Evolutionary conservation across 495 filamentous ascomycete genomes (phyloP).

Genomic region (Penicillium samsonianum): DNA sequence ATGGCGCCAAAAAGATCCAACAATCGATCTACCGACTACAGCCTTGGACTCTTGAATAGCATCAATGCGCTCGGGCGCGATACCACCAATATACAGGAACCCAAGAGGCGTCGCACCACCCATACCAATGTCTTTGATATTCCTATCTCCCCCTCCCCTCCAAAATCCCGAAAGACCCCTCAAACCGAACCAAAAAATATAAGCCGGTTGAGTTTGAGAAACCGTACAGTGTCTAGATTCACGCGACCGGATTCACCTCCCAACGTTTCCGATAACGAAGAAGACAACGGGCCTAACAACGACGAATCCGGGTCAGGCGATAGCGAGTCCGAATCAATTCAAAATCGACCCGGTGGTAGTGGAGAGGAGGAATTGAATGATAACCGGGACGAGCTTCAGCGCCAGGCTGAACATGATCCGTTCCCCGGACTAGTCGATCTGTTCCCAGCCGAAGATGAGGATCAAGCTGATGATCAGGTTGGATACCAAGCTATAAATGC

Average conservation of each 20-base stretch:
- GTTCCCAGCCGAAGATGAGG: not conserved
- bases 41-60: conserved; percentile 3
- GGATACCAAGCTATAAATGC: too few species aligned
- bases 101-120: not conserved
- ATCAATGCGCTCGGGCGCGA: not conserved
- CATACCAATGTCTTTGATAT: not conserved
- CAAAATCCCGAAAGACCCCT: not conserved
- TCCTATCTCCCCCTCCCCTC: conserved; percentile 3
- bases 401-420: not conserved
- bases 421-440: not conserved
- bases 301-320: not conserved
- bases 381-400: not conserved
- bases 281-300: not conserved
- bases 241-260: not conserved
- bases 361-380: not conserved
- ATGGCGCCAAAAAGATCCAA: conserved; percentile 4
- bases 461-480: not conserved
- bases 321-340: not conserved
- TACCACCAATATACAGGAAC: not conserved
- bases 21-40: not conserved
- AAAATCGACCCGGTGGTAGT: not conserved
- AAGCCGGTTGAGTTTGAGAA: not conserved
- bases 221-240: not conserved
- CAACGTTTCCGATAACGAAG: not conserved
- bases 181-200: conserved; percentile 2